Evolutionary conservation across 1,284 basidiomycete genomes (phyloP), one percentile per base, ranked within the genome.

Genomic region (Ustilago curta): DNA sequence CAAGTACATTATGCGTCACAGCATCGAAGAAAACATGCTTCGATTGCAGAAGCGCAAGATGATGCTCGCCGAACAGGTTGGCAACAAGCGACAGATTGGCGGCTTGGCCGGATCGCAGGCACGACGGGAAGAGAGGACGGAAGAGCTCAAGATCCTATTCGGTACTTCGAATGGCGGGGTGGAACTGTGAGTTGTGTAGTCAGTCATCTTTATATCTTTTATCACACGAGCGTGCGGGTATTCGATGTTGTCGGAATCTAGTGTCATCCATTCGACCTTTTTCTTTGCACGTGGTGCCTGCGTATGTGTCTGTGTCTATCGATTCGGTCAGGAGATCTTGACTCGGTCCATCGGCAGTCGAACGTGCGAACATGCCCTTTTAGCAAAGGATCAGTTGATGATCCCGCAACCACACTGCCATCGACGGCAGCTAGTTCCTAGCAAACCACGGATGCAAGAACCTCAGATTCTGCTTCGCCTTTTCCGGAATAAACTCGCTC

Each of bases 391-490:
- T 21, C 44, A 48, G 55, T 57, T 48, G 45, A 57, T 21, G 55
- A 39, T 16, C 25, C 25, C 9, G 18, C 16, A 29, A 35, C 21
- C 5, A 21, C 5, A 12, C 23, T 37, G 12, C 21, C 5, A 29
- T 12, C 50, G 12, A 16, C 16, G 32, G 4, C 45, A 14, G 14
- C 40, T 65, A 69, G 23, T 75, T 63, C 44, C 66, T 47, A 19
- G 71, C 74, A 31, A 76, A 81, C 81, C 81, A 83, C n/a, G 79
- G 79, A 18, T 97, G 87, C 77, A 97, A 88, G 85, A 88, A 97
- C 14, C 89, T 87, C 54, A 96, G 87, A 86, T 92, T 95, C 85
- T 90, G 85, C 77, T 89, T 87, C 72, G 93, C 91, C 73, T 90
- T 90, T 18, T 88, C 87, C 39, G 89, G 89, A 85, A 91, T 90